Conservation (phyloP, 768 basidiomycete species). For the Chiua virens region DNA sequence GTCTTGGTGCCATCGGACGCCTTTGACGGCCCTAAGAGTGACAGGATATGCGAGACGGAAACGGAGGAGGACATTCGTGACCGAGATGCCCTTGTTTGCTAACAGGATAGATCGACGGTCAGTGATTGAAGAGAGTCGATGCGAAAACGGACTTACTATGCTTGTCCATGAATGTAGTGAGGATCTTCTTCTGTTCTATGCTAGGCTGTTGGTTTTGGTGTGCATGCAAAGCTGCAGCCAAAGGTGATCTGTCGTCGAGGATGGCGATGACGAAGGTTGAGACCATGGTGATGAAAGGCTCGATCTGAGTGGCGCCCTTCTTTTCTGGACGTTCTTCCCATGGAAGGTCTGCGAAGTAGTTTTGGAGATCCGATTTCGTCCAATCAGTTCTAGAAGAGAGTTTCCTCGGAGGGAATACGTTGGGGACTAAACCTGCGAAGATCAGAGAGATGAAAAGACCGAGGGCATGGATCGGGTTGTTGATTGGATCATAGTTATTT, state of each 20-base stretch:
- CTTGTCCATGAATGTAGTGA: neutral
- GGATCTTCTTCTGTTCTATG: no score
- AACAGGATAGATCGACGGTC: no score
- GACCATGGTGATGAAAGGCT: neutral
- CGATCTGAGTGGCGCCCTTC: neutral
- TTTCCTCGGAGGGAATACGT: neutral
- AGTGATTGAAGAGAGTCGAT: no score
- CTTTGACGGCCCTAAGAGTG: neutral
- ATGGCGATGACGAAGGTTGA: neutral
- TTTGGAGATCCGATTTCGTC: neutral
- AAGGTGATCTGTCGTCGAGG: neutral
- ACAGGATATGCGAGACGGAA: neutral
- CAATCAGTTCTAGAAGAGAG: no score
- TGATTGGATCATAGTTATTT: neutral
- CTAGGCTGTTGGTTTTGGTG: no score
- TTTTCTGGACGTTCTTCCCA: neutral
- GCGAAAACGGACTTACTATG: neutral
- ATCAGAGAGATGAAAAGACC: neutral
- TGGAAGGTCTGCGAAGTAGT: neutral
- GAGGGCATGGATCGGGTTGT: neutral
- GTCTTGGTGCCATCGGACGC: neutral
- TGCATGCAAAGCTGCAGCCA: neutral
- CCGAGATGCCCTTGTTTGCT: neutral
- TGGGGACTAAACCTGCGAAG: neutral
- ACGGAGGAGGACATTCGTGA: neutral